These are phyloP conservation scores for Xylaria grammica DNA, from an alignment of 495 filamentous ascomycete species.

Conservation along the genomic window DNA sequence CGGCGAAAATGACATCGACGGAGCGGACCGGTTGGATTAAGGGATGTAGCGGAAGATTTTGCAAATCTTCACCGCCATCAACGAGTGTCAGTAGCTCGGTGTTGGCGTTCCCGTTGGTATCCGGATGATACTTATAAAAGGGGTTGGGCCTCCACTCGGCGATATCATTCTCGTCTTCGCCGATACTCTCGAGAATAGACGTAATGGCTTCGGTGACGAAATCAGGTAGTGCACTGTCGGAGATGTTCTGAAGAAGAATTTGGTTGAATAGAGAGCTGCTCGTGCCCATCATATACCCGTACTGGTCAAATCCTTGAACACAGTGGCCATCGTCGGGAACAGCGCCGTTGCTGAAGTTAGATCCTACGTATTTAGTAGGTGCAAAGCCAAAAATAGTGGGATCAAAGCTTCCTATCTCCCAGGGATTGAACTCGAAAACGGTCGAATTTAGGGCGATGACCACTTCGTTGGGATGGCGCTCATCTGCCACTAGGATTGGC, in stretches of 20 bases:
- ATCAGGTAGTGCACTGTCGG: constrained; percentile 56
- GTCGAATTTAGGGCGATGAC: constrained; percentile 78
- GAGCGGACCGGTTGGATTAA: constrained; percentile 77
- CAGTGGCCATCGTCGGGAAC: constrained; percentile 66
- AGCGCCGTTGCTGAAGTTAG: constrained; percentile 72
- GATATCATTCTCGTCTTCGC: constrained; percentile 71
- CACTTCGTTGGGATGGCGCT: constrained; percentile 66
- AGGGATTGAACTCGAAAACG: constrained; percentile 86
- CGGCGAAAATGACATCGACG: constrained; percentile 91
- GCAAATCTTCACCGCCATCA: constrained; percentile 65
- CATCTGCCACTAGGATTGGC: constrained; percentile 82
- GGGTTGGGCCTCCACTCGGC: constrained; percentile 85
- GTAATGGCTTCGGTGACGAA: constrained; percentile 57
- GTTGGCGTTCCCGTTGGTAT: constrained; percentile 63
- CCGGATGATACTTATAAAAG: constrained; percentile 73
- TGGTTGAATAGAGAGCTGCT: constrained; percentile 89
- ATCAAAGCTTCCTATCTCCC: constrained; percentile 84
- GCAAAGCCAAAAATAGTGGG: constrained; percentile 80
- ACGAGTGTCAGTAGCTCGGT: constrained; percentile 71
- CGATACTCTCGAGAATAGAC: constrained; percentile 60
- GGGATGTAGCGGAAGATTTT: constrained; percentile 88
- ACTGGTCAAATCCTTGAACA: constrained; percentile 82
- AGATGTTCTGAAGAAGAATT: constrained; percentile 64
- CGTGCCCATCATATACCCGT: constrained; percentile 86
- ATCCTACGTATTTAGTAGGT: constrained; percentile 76